Conservation (phyloP, 305 asterid genomes). For the Ajuga reptans region DNA sequence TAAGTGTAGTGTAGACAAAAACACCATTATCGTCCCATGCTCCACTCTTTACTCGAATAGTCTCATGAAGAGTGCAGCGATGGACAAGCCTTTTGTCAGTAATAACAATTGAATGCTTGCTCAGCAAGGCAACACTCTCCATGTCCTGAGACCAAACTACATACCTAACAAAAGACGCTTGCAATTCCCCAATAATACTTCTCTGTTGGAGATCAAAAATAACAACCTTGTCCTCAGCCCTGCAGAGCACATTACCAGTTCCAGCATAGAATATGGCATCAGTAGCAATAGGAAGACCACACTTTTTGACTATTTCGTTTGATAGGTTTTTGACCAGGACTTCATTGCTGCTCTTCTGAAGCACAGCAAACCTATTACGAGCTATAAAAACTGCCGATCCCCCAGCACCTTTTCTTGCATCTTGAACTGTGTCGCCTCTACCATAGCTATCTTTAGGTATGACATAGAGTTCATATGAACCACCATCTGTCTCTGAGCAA, state of each 20-base stretch:
- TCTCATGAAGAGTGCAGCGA: slow-evolving; percentile 94
- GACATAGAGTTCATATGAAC: slow-evolving; percentile 75
- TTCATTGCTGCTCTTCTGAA: slow-evolving; percentile 45
- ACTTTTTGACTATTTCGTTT: slow-evolving; percentile 53
- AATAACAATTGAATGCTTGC: slow-evolving; percentile 82
- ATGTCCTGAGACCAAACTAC: slow-evolving; percentile 84
- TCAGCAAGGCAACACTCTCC: slow-evolving; percentile 70
- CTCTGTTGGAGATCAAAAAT: slow-evolving; percentile 83
- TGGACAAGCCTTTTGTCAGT: slow-evolving; percentile 76
- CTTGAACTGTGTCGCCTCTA: slow-evolving; percentile 76
- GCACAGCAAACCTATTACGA: slow-evolving; percentile 88
- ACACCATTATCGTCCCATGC: slow-evolving; percentile 95
- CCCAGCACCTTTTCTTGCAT: slow-evolving; percentile 74
- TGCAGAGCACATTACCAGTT: slow-evolving; percentile 73
- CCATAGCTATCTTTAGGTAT: slow-evolving; percentile 70
- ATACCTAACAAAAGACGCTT: slow-evolving; percentile 64
- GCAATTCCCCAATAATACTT: slow-evolving; percentile 66
- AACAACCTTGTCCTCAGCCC: slow-evolving; percentile 82
- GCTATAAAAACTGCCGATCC: slow-evolving; percentile 86
- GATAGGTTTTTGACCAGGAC: slow-evolving; percentile 41
- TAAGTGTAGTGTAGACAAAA: slow-evolving; percentile 69
- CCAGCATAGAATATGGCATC: slow-evolving; percentile 91
- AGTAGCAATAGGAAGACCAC: slow-evolving; percentile 54
- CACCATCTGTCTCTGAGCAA: slow-evolving; percentile 78
- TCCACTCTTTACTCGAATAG: slow-evolving; percentile 91